Evolutionary conservation across 192 early-diverging fungal genomes (phyloP), one percentile per base, ranked within the genome.

Genomic region (Coemansia sp.): DNA sequence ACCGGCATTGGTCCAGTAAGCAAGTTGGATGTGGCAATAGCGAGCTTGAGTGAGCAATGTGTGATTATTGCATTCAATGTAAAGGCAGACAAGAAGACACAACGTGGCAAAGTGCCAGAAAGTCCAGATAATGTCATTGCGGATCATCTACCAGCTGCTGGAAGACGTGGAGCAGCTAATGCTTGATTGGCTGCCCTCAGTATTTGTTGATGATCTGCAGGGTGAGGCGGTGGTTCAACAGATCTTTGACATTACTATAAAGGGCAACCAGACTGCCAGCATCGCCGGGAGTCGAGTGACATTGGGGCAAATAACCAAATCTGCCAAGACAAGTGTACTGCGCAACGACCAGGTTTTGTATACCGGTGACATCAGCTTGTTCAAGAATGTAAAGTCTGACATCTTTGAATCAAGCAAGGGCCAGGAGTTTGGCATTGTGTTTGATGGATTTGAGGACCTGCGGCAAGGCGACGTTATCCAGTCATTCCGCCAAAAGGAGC

Each of bases 361-460:
- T n/a, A 44, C 40, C 12, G 40, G 94, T 2, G 83, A 74, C 61
- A 56, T 69, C 63, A 60, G 58, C 61, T 76, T 66, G 26, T 84
- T 98, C 63, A 89, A 89, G 75, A 90, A 94, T 57, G 82, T 92
- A 59, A 98, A 97, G 74, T 90, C 94, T 55, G 92, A 95, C 66
- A 89, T 96, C 36, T 66, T 69, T 22, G 96, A 98, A 82, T 89
- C 87, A 26, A 85, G 85, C 59, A 98, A 97, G 76, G 95, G 94
- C n/a, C 81, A 91, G 25, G 96, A 98, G 83, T 98, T 94, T 70
- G 96, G 96, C 15, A 89, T 98, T 71, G 84, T 85, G 52, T 91
- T 98, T 81, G 91, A 91, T 15, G 88, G 86, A 10, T 97, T 93
- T 67, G 80, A 82, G 5, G 89, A 89, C 11, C 81, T 93, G 56